These are phyloP conservation scores for Corymbia maculata DNA, from an alignment of 345 rosid species.

Conservation along the genomic window DNA sequence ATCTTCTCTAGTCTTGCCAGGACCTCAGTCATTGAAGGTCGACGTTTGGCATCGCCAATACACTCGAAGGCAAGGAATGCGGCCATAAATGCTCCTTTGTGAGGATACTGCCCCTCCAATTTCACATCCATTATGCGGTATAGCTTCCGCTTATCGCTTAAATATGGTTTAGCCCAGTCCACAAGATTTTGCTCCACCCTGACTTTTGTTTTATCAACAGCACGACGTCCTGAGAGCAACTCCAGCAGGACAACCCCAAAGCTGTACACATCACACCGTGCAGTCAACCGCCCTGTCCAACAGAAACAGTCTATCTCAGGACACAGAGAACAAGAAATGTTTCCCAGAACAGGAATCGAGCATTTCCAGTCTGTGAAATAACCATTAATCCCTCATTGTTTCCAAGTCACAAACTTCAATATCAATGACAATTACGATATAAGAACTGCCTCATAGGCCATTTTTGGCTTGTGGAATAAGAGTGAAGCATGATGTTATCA, in stretches of 20 bases:
- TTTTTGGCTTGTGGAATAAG: background rate
- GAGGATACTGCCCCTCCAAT: conserved; percentile 63
- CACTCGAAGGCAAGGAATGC: conserved; percentile 54
- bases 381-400: background rate
- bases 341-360: background rate
- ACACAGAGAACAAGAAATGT: background rate
- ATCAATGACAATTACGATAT: background rate
- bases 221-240: conserved; percentile 49
- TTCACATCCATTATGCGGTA: conserved; percentile 68
- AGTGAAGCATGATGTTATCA: background rate
- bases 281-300: conserved; percentile 45
- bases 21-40: conserved; percentile 65
- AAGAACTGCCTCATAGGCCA: background rate
- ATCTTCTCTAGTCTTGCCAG: conserved; percentile 27
- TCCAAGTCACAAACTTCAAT: background rate
- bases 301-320: background rate
- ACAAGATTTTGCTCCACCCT: conserved; percentile 61
- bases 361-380: background rate
- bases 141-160: conserved; percentile 47
- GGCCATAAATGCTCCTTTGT: conserved; percentile 43
- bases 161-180: conserved; percentile 67
- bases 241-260: conserved; percentile 68
- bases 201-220: conserved; percentile 32
- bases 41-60: conserved; percentile 42
- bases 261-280: conserved; percentile 67